A percentile compares a stretch with the other conserved stretches of the same genome.
Conservation (phyloP, 441 rosid genomes). For the Theobroma grandiflorum region DNA sequence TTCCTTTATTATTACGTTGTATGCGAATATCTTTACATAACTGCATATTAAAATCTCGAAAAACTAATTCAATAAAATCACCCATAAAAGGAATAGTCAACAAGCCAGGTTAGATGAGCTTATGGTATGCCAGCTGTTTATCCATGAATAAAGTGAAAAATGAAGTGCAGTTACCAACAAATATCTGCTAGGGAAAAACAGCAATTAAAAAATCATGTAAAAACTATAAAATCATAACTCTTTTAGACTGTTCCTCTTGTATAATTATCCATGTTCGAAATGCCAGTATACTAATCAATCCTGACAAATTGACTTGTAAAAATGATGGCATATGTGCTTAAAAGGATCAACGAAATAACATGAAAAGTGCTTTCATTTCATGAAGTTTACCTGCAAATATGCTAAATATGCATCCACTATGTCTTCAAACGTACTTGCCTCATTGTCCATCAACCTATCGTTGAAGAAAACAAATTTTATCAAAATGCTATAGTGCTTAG, state of each 20-base stretch:
- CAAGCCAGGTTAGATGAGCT: neutral
- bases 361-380: constrained; percentile 23
- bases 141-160: neutral
- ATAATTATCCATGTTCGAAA: neutral
- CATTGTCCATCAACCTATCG: constrained; percentile 70
- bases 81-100: neutral
- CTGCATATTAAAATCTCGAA: neutral
- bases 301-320: constrained; percentile 5
- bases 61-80: neutral
- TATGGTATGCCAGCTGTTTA: neutral
- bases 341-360: neutral
- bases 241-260: neutral
- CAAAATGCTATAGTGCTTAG: neutral
- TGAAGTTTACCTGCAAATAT: constrained; percentile 71
- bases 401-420: constrained; percentile 90
- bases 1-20: neutral
- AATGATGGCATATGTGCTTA: neutral
- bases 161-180: neutral
- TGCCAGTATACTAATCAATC: neutral
- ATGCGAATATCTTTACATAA: neutral
- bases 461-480: constrained; percentile 27
- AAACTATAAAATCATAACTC: neutral
- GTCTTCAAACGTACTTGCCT: constrained; percentile 81
- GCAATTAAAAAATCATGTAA: constrained; percentile 1
- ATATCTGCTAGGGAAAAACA: neutral